phyloP scores from a whole-genome alignment of 1,284 basidiomycete genomes.

The Spongispora temasekensis region DNA sequence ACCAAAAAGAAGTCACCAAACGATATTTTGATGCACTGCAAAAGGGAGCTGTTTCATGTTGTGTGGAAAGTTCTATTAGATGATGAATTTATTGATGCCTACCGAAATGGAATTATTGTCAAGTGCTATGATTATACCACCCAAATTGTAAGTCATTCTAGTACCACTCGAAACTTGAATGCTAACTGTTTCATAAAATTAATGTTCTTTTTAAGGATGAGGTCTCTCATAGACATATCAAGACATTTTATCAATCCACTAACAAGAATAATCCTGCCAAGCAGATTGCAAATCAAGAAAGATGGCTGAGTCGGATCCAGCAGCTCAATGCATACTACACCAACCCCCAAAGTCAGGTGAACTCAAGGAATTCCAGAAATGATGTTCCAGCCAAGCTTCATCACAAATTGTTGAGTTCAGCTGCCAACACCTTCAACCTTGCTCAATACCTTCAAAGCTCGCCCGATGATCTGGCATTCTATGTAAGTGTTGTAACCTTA shows the following conservation, averaged over 20 bases:
- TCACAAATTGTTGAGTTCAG: background rate
- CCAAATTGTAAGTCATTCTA: too few species aligned
- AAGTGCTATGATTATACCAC: too few species aligned
- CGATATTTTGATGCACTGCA: too few species aligned
- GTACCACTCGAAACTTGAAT: too few species aligned
- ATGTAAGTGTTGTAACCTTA: too few species aligned
- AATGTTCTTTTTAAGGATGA: background rate
- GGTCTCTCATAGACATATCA: background rate
- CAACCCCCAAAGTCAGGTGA: background rate
- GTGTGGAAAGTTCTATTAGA: too few species aligned
- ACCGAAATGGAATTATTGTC: too few species aligned
- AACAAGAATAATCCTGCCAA: background rate
- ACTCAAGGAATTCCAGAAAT: background rate
- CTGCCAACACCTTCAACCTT: constrained; percentile 11
- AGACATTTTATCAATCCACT: background rate
- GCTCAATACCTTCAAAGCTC: constrained; percentile 2
- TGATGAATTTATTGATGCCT: too few species aligned
- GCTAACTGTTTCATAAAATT: background rate
- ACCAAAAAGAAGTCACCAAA: too few species aligned
- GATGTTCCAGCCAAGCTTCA: constrained; percentile 2
- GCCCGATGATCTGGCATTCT: constrained; percentile 9
- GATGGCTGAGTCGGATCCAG: background rate
- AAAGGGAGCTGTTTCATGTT: too few species aligned
- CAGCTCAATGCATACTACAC: background rate
- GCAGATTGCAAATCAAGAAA: background rate